Base-by-base conservation (phyloP, 352 stramenopile genomes). In the Phytophthora cactorum region DNA sequence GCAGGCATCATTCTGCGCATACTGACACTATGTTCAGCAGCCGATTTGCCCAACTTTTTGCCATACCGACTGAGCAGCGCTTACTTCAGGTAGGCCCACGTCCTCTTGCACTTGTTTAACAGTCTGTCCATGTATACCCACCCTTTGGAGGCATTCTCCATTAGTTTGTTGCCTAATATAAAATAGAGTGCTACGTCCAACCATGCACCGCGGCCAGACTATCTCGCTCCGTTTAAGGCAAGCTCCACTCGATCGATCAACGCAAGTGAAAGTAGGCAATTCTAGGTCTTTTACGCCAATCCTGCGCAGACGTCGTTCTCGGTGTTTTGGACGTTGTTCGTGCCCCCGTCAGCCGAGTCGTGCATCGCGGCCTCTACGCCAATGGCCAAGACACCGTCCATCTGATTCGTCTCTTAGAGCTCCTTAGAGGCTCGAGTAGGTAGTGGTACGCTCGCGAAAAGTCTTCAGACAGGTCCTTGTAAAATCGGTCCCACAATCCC, bases 41-140 rank as follows among this genome's bases (percentile, higher is more conserved):
- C 41, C 5, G 29, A 46, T 29, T 25, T 52, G n/a, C 45, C 41
- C n/a, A 61, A 15, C 8, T 22, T 39, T 6, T 32, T 28, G 6
- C 54, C 28, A 34, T 61, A 61, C 4, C 54, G 6, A 32, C 54
- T 28, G 2, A 52, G 15, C 5, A 52, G 31, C 8, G 28, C 54
- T 31, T 52, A 34, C 44, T 61, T 67, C 51, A 67, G 31, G 12
- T 58, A 47, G 25, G 38, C 17, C n/a, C 60, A 68, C 0, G 49
- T 47, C 25, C 39, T 15, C 1, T 41, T 25, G 1, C 25, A 14
- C 25, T 22, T 27, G 5, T 12, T 11, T 3, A 60, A 7, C 4
- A 27, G 12, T n/a, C 53, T 4, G 14, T 52, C 22, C 53, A 60
- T 51, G 32, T 60, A 17, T 4, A 60, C 27, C 53, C 39, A 52